Conservation (phyloP, 2,329 filamentous ascomycete genomes). For the Aspergillus arachidicola region DNA sequence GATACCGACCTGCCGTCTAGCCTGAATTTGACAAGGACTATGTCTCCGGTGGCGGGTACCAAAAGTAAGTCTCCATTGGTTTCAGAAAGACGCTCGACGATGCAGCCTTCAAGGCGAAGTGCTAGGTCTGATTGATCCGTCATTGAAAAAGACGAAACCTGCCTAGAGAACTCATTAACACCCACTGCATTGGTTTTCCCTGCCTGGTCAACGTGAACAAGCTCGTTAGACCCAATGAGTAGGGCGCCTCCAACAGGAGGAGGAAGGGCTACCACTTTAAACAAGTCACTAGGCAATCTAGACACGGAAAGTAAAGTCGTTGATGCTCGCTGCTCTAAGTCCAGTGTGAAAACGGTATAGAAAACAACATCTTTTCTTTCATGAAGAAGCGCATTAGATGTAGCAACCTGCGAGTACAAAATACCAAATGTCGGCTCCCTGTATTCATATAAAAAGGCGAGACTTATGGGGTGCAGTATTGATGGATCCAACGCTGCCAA, state of each 20-base stretch:
- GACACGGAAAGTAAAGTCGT: slow-evolving; percentile 88
- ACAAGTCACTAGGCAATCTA: slow-evolving; percentile 84
- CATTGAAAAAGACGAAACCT: slow-evolving; percentile 80
- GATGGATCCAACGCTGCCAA: slow-evolving; percentile 85
- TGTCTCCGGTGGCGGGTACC: slow-evolving; percentile 71
- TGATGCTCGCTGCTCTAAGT: slow-evolving; percentile 88
- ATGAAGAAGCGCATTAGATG: slow-evolving; percentile 71
- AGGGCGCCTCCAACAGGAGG: slow-evolving; percentile 86
- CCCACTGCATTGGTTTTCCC: slow-evolving; percentile 91
- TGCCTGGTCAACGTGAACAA: slow-evolving; percentile 94
- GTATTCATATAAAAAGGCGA: slow-evolving; percentile 95
- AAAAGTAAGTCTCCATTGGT: slow-evolving; percentile 84
- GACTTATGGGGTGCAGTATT: slow-evolving; percentile 84
- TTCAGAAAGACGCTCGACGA: slow-evolving; percentile 73
- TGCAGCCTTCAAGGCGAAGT: slow-evolving; percentile 78
- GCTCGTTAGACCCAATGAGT: slow-evolving; percentile 82
- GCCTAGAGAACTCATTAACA: slow-evolving; percentile 86
- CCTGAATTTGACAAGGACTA: slow-evolving; percentile 77
- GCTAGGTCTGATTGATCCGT: slow-evolving; percentile 81
- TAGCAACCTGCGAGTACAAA: slow-evolving; percentile 73
- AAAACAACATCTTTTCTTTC: slow-evolving; percentile 82
- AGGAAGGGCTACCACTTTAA: slow-evolving; percentile 78
- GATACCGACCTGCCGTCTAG: slow-evolving; percentile 91
- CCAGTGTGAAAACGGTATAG: slow-evolving; percentile 94
- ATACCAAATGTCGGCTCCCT: slow-evolving; percentile 97